phyloP scores from a whole-genome alignment of 108 stramenopile species.

The Nitzschia palea region DNA sequence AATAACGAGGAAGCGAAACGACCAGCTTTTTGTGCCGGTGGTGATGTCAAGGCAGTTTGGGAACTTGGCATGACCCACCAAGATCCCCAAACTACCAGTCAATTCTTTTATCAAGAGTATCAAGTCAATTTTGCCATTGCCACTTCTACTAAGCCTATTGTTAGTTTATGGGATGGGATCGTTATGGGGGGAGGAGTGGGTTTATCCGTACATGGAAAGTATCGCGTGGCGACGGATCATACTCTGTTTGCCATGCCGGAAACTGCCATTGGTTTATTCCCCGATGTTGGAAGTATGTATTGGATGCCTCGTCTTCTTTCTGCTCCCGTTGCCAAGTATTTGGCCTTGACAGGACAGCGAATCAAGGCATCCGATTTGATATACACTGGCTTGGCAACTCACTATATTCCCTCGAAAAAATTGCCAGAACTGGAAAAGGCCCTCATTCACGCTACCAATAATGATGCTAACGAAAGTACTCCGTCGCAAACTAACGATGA shows the following conservation, averaged over 20 bases:
- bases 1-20: constrained; percentile 45
- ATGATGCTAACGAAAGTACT: background rate
- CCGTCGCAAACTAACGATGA: constrained; percentile 9
- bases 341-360: constrained; percentile 91
- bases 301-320: constrained; percentile 83
- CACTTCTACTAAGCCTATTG: constrained; percentile 55
- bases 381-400: constrained; percentile 92
- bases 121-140: constrained; percentile 78
- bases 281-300: constrained; percentile 93
- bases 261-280: constrained; percentile 95
- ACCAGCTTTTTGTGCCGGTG: constrained; percentile 91
- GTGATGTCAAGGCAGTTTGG: constrained; percentile 86
- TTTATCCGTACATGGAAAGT: constrained; percentile 87
- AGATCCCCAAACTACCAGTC: constrained; percentile 21
- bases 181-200: constrained; percentile 99
- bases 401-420: constrained; percentile 80
- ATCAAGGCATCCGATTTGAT: constrained; percentile 82
- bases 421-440: constrained; percentile 57
- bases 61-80: constrained; percentile 31
- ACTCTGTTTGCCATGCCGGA: constrained; percentile 98
- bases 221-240: constrained; percentile 93
- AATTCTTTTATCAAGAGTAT: constrained; percentile 93
- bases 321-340: constrained; percentile 80
- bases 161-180: constrained; percentile 96
- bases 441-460: constrained; percentile 43